phyloP scores from a whole-genome alignment of 495 filamentous ascomycete genomes.

The Neurospora intermedia region DNA sequence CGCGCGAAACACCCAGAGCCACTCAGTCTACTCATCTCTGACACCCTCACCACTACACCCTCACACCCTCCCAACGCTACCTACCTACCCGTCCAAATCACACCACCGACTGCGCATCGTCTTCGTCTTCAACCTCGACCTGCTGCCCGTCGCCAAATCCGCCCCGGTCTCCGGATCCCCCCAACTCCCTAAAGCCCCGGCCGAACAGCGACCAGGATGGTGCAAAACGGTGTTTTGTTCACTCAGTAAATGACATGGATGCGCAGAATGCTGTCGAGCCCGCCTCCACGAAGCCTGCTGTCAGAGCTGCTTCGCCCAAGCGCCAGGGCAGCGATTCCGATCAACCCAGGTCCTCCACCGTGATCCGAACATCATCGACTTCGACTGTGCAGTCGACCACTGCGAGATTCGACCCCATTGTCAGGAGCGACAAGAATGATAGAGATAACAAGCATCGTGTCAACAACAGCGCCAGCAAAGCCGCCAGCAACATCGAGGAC shows the following conservation, averaged over 20 bases:
- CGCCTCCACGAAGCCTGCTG: conserved; percentile 40
- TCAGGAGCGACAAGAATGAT: conserved; percentile 14
- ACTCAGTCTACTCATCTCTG: background rate
- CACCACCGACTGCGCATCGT: background rate
- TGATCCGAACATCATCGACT: conserved; percentile 10
- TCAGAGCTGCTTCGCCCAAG: conserved; percentile 32
- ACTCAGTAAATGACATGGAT: conserved; percentile 48
- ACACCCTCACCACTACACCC: background rate
- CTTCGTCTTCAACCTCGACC: background rate
- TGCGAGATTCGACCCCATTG: conserved; percentile 14
- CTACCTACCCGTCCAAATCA: background rate
- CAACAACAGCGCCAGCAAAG: background rate
- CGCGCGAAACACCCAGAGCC: background rate
- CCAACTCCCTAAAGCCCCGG: conserved; percentile 7
- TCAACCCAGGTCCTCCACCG: conserved; percentile 27
- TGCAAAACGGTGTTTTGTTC: conserved; percentile 36
- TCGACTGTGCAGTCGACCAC: conserved; percentile 11
- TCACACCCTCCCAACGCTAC: background rate
- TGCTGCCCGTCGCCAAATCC: background rate
- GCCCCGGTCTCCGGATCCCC: background rate
- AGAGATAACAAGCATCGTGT: background rate
- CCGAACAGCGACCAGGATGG: conserved; percentile 41
- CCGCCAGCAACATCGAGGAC: background rate
- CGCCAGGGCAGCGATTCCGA: conserved; percentile 33
- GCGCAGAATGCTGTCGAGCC: conserved; percentile 49